Conservation (phyloP, 306 rosid species). For the Vigna mungo region DNA sequence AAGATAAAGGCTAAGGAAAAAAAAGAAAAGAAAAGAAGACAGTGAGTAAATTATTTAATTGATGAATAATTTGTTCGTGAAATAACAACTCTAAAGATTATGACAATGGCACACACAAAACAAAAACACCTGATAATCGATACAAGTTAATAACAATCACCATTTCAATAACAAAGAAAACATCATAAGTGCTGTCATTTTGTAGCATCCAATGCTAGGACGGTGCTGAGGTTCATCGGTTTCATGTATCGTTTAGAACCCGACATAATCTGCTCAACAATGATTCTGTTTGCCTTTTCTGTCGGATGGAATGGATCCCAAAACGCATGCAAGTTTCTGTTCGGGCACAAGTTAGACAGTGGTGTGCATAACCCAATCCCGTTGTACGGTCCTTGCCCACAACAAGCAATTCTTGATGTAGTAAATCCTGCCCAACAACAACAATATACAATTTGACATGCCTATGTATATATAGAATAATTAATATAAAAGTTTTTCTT, state of each 20-base stretch:
- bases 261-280: constrained; percentile 58
- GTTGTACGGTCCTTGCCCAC: constrained; percentile 89
- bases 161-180: constrained; percentile 1
- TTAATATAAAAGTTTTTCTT: background rate
- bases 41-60: constrained; percentile 18
- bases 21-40: background rate
- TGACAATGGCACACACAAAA: background rate
- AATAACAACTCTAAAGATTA: background rate
- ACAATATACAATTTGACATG: background rate
- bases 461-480: background rate
- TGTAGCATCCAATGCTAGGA: constrained; percentile 61
- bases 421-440: constrained; percentile 58
- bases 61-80: constrained; percentile 6
- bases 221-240: constrained; percentile 78
- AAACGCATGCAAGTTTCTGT: constrained; percentile 63
- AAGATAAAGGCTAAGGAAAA: background rate
- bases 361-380: constrained; percentile 76
- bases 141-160: constrained; percentile 16
- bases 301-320: constrained; percentile 89
- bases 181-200: background rate
- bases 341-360: constrained; percentile 67
- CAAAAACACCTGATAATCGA: background rate
- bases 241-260: constrained; percentile 65
- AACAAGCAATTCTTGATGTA: constrained; percentile 69
- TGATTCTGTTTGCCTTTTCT: constrained; percentile 65